phyloP scores from a whole-genome alignment of 306 rosid genomes.

The Sophora flavescens region DNA sequence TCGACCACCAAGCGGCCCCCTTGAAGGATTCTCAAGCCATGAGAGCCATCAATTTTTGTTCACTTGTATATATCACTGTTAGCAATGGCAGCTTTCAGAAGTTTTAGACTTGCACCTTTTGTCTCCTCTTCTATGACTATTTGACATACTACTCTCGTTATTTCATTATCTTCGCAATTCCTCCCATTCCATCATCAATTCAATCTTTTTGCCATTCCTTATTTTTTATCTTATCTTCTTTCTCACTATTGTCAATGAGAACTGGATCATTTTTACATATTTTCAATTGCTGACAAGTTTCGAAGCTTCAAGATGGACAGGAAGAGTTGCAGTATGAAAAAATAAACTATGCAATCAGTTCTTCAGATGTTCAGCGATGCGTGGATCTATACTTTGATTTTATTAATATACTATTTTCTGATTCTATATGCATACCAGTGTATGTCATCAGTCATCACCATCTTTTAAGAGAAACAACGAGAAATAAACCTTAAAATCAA shows the following conservation, averaged over 20 bases:
- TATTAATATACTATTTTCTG: neutral
- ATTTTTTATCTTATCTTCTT: too few species aligned
- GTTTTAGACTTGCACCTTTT: neutral
- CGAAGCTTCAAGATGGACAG: neutral
- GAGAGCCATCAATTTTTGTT: constrained; percentile 4
- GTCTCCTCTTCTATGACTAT: neutral
- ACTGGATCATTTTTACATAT: neutral
- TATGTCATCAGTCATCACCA: neutral
- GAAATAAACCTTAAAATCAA: neutral
- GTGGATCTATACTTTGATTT: neutral
- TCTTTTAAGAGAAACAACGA: neutral
- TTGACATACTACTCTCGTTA: neutral
- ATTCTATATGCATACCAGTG: neutral
- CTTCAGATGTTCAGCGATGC: neutral
- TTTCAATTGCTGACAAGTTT: neutral
- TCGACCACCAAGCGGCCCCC: too few species aligned
- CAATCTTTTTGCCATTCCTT: neutral
- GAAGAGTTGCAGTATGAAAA: neutral
- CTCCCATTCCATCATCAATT: neutral
- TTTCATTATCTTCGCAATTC: neutral
- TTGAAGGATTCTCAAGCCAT: neutral
- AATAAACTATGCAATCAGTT: neutral
- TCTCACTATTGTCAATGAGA: too few species aligned
- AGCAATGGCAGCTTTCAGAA: constrained; percentile 1
- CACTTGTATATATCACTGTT: neutral